Evolutionary conservation across 116 monocot genomes (phyloP), one percentile per base, ranked within the genome.

Genomic region (Papilionanthe hybrid): DNA sequence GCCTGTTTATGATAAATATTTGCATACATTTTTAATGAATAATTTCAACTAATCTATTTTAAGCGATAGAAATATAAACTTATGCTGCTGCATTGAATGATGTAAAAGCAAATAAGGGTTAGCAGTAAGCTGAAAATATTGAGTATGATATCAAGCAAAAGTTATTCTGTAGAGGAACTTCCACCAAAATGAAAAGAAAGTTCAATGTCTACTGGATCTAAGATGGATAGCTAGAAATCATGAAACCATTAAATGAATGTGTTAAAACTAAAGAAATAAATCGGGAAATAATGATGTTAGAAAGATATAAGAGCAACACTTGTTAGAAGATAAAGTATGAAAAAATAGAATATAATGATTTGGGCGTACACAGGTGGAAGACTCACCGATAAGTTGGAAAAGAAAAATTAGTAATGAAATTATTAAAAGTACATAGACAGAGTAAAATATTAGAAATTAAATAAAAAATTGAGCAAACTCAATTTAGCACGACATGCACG

Each of bases 1-100:
- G 81, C 86, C 97, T 98, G 75, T 75, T 75, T 47, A n/a, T 25
- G 48, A 75, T 44, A 9, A 32, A 30, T 17, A 32, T 69, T 37
- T 69, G 69, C 37, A 30, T 63, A 63, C 18, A 37, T 5, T 30
- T 15, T 69, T 37, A 69, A 18, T 37, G 68, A 30, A 29, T 12
- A 68, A 32, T 30, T 68, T 13, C 68, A 68, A 68, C 11, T 1
- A 27, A 29, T 13, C 13, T 68, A 63, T 68, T 68, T 20, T 9
- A n/a, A n/a, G n/a, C n/a, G n/a, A n/a, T n/a, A n/a, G n/a, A n/a
- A n/a, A n/a, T n/a, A n/a, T n/a, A n/a, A n/a, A n/a, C n/a, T n/a
- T n/a, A n/a, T n/a, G 27, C 32, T 15, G 69, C 17, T 18, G 11
- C 29, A 69, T 29, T 69, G 12, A 32, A 32, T 37, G 63, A 63